These are phyloP conservation scores for Hypoxylon sp. DNA, from an alignment of 2,329 filamentous ascomycete genomes.

Conservation along the genomic window DNA sequence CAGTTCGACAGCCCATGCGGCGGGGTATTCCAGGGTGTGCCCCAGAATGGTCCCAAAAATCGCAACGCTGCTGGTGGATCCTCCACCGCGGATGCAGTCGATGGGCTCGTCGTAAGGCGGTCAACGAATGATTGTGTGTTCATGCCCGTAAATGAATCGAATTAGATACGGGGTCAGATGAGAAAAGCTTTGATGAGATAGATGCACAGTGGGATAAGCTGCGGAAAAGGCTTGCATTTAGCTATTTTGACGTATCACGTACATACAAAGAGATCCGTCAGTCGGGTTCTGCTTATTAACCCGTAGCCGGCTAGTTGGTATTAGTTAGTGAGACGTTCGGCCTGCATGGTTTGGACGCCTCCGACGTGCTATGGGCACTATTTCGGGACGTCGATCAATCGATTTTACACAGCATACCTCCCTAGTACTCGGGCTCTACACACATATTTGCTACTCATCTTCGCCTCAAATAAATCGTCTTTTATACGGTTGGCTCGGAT, in stretches of 20 bases:
- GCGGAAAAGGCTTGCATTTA: constrained; percentile 7
- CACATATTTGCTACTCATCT: not conserved
- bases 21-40: constrained; percentile 28
- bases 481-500: not conserved
- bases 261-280: constrained; percentile 13
- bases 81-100: constrained; percentile 20
- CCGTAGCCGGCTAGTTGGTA: constrained; percentile 9
- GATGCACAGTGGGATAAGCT: constrained; percentile 7
- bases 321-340: not conserved
- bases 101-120: constrained; percentile 12
- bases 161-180: not conserved
- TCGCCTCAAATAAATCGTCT: not conserved
- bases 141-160: constrained; percentile 5
- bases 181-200: not conserved
- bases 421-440: not conserved
- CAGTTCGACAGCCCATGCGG: constrained; percentile 4
- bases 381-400: constrained; percentile 14
- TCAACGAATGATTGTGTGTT: constrained; percentile 18
- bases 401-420: not conserved
- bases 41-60: constrained; percentile 22
- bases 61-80: constrained; percentile 20
- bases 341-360: constrained; percentile 16
- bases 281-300: not conserved
- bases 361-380: constrained; percentile 14
- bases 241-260: constrained; percentile 17